Conservation (phyloP, 1,284 basidiomycete species). For the Athelia psychrophila region DNA sequence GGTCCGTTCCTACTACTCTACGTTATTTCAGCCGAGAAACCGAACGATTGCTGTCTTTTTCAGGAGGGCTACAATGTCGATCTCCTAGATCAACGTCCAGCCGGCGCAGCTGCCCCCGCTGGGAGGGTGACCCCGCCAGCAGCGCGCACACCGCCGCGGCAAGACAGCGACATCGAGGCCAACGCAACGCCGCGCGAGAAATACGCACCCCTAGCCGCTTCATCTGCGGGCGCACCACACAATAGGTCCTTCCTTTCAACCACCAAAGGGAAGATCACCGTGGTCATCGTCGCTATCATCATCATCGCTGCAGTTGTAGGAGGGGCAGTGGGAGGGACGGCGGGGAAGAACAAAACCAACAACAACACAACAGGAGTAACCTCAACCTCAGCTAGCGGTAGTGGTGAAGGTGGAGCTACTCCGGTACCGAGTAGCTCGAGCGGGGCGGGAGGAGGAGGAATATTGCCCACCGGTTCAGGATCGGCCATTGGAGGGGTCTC, state of each 20-base stretch:
- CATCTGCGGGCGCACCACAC: slow-evolving; percentile 31
- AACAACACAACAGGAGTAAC: neutral
- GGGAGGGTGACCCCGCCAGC: slow-evolving; percentile 18
- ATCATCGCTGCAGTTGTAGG: slow-evolving; percentile 56
- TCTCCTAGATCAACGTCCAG: slow-evolving; percentile 27
- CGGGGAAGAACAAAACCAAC: slow-evolving; percentile 23
- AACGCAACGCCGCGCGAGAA: slow-evolving; percentile 18
- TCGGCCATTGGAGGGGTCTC: too few relatives aligned
- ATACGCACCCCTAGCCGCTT: slow-evolving; percentile 7
- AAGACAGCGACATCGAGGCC: slow-evolving; percentile 26
- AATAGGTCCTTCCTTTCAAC: neutral
- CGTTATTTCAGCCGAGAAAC: too few relatives aligned
- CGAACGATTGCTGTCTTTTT: neutral
- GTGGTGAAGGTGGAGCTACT: too few relatives aligned
- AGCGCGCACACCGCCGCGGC: slow-evolving; percentile 5
- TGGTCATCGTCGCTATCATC: slow-evolving; percentile 30
- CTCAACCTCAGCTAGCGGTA: too few relatives aligned
- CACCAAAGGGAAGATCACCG: slow-evolving; percentile 26
- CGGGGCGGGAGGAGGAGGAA: too few relatives aligned
- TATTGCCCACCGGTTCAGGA: too few relatives aligned
- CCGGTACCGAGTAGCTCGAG: too few relatives aligned
- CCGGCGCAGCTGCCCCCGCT: slow-evolving; percentile 11
- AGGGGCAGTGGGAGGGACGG: slow-evolving; percentile 57
- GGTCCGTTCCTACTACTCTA: slow-evolving; percentile 24
- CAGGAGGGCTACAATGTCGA: slow-evolving; percentile 55